Percentiles rank a stretch among this genome's conserved stretches.
phyloP scores from a whole-genome alignment of 1,139 yeast genomes.

The Pichia sp. region DNA sequence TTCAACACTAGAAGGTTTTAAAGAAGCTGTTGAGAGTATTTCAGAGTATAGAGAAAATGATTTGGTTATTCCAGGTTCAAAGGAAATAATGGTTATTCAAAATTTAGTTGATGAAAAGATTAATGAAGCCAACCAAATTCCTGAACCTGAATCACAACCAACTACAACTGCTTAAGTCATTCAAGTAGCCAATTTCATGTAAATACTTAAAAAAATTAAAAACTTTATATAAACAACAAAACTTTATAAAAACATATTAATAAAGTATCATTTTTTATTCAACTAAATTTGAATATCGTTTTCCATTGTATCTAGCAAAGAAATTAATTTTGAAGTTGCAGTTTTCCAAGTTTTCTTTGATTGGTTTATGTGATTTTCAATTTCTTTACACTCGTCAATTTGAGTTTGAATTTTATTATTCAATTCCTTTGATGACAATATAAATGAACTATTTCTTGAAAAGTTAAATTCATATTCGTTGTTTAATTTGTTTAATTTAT shows the following conservation, averaged over 20 bases:
- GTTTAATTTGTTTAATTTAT: conserved; percentile 12
- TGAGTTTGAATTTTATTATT: conserved; percentile 20
- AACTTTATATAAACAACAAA: not conserved
- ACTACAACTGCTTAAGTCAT: not conserved
- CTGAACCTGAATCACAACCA: conserved; percentile 13
- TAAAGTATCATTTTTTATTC: not conserved
- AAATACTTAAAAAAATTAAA: not conserved
- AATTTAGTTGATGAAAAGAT: conserved; percentile 29
- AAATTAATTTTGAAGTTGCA: conserved; percentile 7
- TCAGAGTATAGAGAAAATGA: conserved; percentile 28
- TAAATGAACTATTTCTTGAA: conserved; percentile 18
- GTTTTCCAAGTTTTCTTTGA: conserved; percentile 22
- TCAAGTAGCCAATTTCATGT: not conserved
- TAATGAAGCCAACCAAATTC: conserved; percentile 18
- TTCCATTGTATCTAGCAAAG: conserved; percentile 8
- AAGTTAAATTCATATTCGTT: conserved; percentile 22
- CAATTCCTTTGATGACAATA: conserved; percentile 20
- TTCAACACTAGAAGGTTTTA: conserved; percentile 30
- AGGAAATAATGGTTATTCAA: conserved; percentile 30
- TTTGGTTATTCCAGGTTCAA: conserved; percentile 29
- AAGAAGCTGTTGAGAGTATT: conserved; percentile 28
- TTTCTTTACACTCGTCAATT: conserved; percentile 23
- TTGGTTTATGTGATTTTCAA: conserved; percentile 17
- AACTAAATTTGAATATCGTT: conserved; percentile 1
- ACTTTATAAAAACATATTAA: not conserved